Base-by-base conservation (phyloP, 148 eudicot genomes). In the Drosera capensis region DNA sequence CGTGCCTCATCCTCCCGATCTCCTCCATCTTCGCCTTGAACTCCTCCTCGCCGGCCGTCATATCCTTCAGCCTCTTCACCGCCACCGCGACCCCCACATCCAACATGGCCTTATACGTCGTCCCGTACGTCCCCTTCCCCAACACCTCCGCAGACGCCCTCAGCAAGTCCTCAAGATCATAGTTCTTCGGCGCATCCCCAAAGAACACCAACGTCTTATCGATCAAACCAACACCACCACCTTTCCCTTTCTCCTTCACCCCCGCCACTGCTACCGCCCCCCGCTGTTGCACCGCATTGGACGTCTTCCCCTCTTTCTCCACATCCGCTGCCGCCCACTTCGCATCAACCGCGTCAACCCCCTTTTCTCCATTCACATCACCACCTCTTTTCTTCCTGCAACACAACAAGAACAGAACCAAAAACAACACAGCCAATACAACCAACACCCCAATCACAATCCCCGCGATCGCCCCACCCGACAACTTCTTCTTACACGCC, bases 81-180 rank as follows among this genome's bases (percentile, higher is more conserved):
- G 77, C 92, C 45, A 88, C 76, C 16, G 68, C 68, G 14, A 56
- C 51, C 1, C 86, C 94, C 1, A 24, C 48, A 12, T 83, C 96
- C 45, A 88, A 18, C 8, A 67, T 65, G 8, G 96, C 96, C 67
- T 88, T 88, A 24, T 88, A 88, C 5, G 96, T 81, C 5, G 96
- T 88, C 21, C 96, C 96, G 36, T 80, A 83, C 15, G 77, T 80
- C 18, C 96, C 96, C 54, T 83, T 88, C n/a, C 96, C 96, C 52
- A 88, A 58, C 9, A 88, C 96, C 70, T 88, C 96, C 1, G 96
- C 96, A 0, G 96, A 88, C 0, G 96, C 96, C 49, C 60, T 77
- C 71, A 88, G 45, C 36, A 88, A 28, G 62, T 83, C 96, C 14
- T 88, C 96, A 74, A 88, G 56, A 67, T 73, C 81, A 29, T 72